A percentile compares a stretch with the other conserved stretches of the same genome.
phyloP scores from a whole-genome alignment of 2,329 filamentous ascomycete species.

The Apiospora pterosperma region DNA sequence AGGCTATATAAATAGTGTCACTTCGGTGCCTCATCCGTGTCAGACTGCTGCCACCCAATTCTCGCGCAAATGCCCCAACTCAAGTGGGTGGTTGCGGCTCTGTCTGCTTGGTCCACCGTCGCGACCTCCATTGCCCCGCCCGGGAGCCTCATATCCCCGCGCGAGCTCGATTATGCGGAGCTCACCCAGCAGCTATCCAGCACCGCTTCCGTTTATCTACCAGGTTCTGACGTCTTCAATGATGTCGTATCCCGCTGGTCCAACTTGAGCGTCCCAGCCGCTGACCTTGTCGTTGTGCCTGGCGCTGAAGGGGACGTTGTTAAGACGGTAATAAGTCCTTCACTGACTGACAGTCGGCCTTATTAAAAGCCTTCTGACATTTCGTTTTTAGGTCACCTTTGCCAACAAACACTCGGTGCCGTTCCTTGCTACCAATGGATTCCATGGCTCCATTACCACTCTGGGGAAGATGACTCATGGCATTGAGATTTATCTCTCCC shows the following conservation, averaged over 20 bases:
- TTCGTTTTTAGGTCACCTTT: constrained; percentile 32
- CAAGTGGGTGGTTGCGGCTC: neutral
- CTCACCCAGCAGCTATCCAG: neutral
- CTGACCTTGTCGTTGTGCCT: constrained; percentile 45
- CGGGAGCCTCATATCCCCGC: too few species aligned
- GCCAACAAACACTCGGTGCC: constrained; percentile 33
- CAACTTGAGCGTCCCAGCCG: constrained; percentile 34
- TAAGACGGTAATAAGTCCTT: constrained; percentile 38
- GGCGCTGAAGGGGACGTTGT: constrained; percentile 45
- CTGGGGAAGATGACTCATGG: constrained; percentile 35
- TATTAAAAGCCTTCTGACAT: neutral
- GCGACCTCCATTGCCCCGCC: neutral
- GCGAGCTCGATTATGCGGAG: neutral
- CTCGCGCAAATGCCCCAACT: neutral
- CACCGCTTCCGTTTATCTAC: constrained; percentile 9
- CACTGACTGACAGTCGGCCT: too few species aligned
- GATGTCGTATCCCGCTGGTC: constrained; percentile 43
- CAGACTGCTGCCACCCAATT: neutral
- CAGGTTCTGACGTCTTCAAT: constrained; percentile 36
- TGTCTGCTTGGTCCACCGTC: neutral
- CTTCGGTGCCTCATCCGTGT: neutral
- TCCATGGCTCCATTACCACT: constrained; percentile 35
- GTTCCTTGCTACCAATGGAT: constrained; percentile 34
- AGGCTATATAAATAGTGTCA: neutral
- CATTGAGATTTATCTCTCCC: constrained; percentile 36